Conservation (phyloP, 2,329 filamentous ascomycete species). For the Beauveria sp. region DNA sequence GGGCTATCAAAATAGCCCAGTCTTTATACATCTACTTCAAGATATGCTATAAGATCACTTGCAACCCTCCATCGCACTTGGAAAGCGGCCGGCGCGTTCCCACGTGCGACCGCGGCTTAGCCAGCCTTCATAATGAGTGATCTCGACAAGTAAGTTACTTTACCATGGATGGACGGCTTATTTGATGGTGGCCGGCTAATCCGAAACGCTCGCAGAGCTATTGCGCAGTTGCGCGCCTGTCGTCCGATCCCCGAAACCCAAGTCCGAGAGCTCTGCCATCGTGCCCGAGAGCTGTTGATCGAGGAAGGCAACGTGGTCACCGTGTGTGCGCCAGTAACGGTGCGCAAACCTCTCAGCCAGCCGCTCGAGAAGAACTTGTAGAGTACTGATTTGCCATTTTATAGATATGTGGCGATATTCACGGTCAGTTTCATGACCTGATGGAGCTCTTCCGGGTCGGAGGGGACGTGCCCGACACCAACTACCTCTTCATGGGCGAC, state of each 20-base stretch:
- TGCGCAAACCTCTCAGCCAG: slow-evolving; percentile 32
- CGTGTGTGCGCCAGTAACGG: slow-evolving; percentile 89
- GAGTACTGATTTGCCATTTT: background rate
- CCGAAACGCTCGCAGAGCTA: slow-evolving; percentile 55
- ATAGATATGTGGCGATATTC: slow-evolving; percentile 91
- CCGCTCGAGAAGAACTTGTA: background rate
- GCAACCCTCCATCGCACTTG: background rate
- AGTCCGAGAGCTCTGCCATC: slow-evolving; percentile 95
- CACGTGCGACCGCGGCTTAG: slow-evolving; percentile 14
- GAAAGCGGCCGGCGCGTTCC: slow-evolving; percentile 17
- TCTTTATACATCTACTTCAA: background rate
- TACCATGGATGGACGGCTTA: background rate
- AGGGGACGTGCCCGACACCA: slow-evolving; percentile 92
- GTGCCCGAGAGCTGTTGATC: slow-evolving; percentile 83
- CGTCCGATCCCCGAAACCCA: slow-evolving; percentile 92
- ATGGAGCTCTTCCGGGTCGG: slow-evolving; percentile 97
- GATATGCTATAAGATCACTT: background rate
- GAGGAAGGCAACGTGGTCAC: slow-evolving; percentile 97
- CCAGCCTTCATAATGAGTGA: slow-evolving; percentile 64
- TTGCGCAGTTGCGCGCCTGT: slow-evolving; percentile 90
- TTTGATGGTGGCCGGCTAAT: background rate
- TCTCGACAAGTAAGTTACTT: slow-evolving; percentile 66
- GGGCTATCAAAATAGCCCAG: background rate
- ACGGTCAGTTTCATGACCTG: slow-evolving; percentile 91
- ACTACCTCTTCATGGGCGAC: slow-evolving; percentile 97